phyloP scores from a whole-genome alignment of 345 rosid genomes.

The Psidium friedrichsthalianum region DNA sequence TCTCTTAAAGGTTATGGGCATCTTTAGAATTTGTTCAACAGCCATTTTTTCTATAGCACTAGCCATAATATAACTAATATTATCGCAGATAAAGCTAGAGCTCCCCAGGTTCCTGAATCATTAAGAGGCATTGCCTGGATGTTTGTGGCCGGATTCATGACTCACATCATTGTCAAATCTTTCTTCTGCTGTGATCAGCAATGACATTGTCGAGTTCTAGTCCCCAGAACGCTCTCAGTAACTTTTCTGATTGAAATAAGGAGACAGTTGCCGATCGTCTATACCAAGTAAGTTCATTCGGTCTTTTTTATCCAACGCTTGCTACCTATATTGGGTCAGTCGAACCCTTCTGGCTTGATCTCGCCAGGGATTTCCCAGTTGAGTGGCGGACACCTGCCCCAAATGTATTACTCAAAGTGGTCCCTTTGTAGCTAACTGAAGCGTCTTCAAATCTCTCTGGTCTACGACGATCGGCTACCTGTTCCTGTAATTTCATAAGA shows the following conservation, averaged over 20 bases:
- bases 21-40: not conserved
- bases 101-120: not conserved
- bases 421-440: not conserved
- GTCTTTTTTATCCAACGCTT: too few species aligned
- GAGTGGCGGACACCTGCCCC: not conserved
- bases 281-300: not conserved
- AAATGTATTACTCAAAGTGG: not conserved
- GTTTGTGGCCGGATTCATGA: not conserved
- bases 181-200: not conserved
- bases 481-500: too few species aligned
- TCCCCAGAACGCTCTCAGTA: not conserved
- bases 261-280: not conserved
- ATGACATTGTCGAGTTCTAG: not conserved
- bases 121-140: conserved; percentile 11
- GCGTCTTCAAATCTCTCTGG: not conserved
- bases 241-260: not conserved
- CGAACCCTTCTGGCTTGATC: not conserved
- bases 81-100: not conserved
- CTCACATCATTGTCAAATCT: not conserved
- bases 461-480: not conserved
- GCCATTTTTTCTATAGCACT: not conserved
- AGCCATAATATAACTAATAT: too few species aligned
- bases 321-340: not conserved
- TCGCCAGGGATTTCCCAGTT: not conserved
- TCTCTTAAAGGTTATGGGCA: not conserved